Percentiles rank a stretch among this genome's conserved stretches.
Evolutionary conservation across 306 rosid genomes (phyloP).

Genomic region (Fragaria nilgerrensis): DNA sequence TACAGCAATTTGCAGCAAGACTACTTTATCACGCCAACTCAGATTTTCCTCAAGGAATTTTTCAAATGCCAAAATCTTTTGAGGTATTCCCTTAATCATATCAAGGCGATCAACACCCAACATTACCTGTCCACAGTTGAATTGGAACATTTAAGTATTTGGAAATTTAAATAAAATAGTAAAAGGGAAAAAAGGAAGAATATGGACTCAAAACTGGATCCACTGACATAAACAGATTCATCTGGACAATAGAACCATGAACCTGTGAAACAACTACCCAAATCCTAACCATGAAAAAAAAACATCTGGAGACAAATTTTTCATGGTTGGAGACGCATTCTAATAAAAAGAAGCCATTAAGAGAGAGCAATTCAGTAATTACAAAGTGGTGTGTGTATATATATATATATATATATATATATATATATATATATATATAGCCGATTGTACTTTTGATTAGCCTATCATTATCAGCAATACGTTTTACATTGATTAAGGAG

Average conservation of each 20-base stretch:
- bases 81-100: conserved; percentile 98
- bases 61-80: conserved; percentile 88
- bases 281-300: not conserved
- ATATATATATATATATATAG: not conserved
- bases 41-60: conserved; percentile 93
- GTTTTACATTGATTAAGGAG: not conserved
- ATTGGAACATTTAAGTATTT: conserved; percentile 25
- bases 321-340: not conserved
- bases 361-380: not conserved
- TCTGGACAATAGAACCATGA: not conserved
- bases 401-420: too few relatives aligned
- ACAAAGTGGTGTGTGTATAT: not conserved
- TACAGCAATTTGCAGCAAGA: conserved; percentile 91
- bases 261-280: too few relatives aligned
- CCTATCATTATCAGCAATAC: not conserved
- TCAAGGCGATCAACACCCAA: conserved; percentile 96
- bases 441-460: not conserved
- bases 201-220: not conserved
- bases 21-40: conserved; percentile 88
- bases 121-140: conserved; percentile 71
- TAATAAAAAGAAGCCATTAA: not conserved
- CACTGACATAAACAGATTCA: not conserved
- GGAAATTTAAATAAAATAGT: conserved; percentile 20
- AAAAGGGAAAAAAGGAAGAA: not conserved
- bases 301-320: not conserved